Evolutionary conservation across 495 filamentous ascomycete genomes (phyloP), one percentile per base, ranked within the genome.

Genomic region (Trichoderma gamsii): DNA sequence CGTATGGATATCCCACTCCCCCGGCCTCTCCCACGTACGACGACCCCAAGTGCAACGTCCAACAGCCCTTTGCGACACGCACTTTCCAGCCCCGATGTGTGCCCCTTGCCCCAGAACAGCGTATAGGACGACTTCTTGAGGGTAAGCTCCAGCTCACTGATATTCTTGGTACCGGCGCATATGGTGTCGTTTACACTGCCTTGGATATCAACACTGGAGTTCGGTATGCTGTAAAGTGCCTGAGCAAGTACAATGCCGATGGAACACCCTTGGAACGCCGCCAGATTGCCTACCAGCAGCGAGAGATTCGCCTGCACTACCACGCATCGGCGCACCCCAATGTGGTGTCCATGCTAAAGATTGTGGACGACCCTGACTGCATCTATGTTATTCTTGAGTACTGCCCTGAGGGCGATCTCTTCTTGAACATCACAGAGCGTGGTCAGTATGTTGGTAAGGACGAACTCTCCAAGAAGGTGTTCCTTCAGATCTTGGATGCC

Each of bases 321-420:
- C 78, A 86, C 74, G 96, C 93, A 71, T 94, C 91, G 71, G 86
- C 85, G 71, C 96, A 98, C 71, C 88, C 89, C 72, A 97, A 97
- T 77, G 91, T 99, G 70, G 94, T 98, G 70, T 96, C 93, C 70
- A 85, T 99, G 79, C 83, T 92, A 65, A 92, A 93, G 83, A 97
- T 99, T 73, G 88, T 97, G 84, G 93, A 97, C 78, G 88, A 88
- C 73, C 81, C 85, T 67, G 93, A 98, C 78, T 97, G 93, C 83
- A 96, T 92, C 70, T 98, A 91, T 81, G 96, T 99, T 72, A 89
- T 99, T 66, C 86, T 99, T 77, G 95, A 99, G 78, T 98, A 90
- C 78, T 98, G 95, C 79, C 92, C 94, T 12, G 95, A 99, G 78
- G 95, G 95, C 70, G 95, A 99, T 79, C 81, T 99, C 66, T 99